These are phyloP conservation scores for Dentipellis fragilis DNA, from an alignment of 768 basidiomycete genomes.

Conservation along the genomic window DNA sequence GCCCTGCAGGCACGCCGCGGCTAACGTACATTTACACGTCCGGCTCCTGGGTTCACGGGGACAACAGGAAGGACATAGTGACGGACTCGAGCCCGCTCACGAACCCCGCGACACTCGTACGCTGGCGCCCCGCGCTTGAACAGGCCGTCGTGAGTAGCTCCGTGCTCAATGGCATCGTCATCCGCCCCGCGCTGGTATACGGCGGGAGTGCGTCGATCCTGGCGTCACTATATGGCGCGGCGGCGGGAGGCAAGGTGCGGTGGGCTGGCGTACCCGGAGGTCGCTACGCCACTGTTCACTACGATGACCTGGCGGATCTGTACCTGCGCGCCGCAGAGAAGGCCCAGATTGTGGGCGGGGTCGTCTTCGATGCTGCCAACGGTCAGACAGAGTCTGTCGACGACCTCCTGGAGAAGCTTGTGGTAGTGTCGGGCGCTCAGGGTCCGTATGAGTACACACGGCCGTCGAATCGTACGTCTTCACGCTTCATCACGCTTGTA, in stretches of 20 bases:
- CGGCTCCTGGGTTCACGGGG: conserved; percentile 35
- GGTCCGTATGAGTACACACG: conserved; percentile 24
- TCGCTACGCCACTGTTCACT: conserved; percentile 27
- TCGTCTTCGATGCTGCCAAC: conserved; percentile 33
- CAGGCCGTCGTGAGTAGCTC: conserved; percentile 20
- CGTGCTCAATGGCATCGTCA: conserved; percentile 32
- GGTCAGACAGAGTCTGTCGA: conserved; percentile 29
- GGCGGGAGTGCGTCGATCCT: conserved; percentile 30
- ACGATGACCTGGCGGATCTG: conserved; percentile 36
- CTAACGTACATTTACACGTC: conserved; percentile 36
- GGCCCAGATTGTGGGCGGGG: conserved; percentile 25
- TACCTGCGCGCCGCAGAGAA: conserved; percentile 31
- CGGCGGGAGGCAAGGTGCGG: conserved; percentile 22
- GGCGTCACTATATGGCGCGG: conserved; percentile 22
- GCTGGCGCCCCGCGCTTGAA: conserved; percentile 27
- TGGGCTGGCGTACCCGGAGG: conserved; percentile 26
- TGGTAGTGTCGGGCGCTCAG: conserved; percentile 26
- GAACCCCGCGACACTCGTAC: conserved; percentile 10
- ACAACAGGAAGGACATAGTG: conserved; percentile 22
- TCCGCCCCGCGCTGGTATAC: conserved; percentile 34
- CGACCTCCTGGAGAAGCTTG: conserved; percentile 29
- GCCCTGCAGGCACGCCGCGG: conserved; percentile 25
- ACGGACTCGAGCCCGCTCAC: conserved; percentile 24
- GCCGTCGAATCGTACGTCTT: conserved; percentile 27
- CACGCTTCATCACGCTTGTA: not conserved